These are phyloP conservation scores for Galeopsis tetrahit DNA, from an alignment of 257 asterid species.

Conservation along the genomic window DNA sequence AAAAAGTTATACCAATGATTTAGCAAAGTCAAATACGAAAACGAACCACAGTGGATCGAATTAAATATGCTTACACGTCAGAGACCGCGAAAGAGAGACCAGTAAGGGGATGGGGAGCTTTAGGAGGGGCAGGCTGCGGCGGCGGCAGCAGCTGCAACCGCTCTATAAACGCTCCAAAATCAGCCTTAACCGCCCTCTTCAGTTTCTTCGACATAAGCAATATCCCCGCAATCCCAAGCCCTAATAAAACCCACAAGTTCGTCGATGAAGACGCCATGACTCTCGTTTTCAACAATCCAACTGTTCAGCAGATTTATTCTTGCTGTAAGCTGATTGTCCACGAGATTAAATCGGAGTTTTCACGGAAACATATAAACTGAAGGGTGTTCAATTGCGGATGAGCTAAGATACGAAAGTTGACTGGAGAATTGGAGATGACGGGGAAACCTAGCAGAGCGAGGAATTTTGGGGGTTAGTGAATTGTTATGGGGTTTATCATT, in stretches of 20 bases:
- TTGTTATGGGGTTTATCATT: constrained; percentile 16
- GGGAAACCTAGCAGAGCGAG: constrained; percentile 19
- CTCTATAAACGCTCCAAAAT: constrained; percentile 90
- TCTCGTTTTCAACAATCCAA: constrained; percentile 19
- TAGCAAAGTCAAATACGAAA: constrained; percentile 4
- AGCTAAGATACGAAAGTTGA: background rate
- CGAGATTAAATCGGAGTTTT: background rate
- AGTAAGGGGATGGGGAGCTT: constrained; percentile 92
- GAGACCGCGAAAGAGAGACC: constrained; percentile 88
- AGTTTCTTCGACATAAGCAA: constrained; percentile 80
- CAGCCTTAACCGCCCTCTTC: constrained; percentile 73
- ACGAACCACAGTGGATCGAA: background rate
- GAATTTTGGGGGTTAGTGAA: constrained; percentile 29
- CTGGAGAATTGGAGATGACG: background rate
- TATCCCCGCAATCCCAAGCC: constrained; percentile 96
- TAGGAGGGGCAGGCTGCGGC: constrained; percentile 98
- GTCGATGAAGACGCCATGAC: constrained; percentile 75
- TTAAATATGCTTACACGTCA: constrained; percentile 66
- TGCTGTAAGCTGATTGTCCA: constrained; percentile 5
- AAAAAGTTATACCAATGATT: background rate
- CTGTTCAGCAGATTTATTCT: constrained; percentile 8
- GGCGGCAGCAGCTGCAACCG: constrained; percentile 95
- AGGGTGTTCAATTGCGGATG: background rate
- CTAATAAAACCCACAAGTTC: constrained; percentile 89
- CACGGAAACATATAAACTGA: background rate